phyloP scores from a whole-genome alignment of 371 early-diverging fungal species.

The Circinella minor region DNA sequence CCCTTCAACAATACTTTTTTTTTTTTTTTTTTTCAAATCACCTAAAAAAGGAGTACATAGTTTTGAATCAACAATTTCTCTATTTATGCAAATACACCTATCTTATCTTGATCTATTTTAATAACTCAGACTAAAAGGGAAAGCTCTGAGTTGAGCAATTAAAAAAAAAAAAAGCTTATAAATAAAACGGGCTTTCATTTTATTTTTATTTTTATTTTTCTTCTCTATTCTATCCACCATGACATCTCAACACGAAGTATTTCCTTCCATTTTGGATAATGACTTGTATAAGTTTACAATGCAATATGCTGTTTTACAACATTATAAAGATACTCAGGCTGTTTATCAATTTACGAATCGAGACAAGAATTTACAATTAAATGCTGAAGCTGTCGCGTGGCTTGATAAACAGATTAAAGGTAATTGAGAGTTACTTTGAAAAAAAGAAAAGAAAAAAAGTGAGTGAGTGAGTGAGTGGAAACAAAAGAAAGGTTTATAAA shows the following conservation, averaged over 20 bases:
- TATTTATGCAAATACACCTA: no score
- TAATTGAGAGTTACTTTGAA: conserved; percentile 19
- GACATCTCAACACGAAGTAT: conserved; percentile 26
- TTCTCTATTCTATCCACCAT: neutral
- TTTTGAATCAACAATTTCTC: no score
- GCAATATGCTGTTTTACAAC: conserved; percentile 78
- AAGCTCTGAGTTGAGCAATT: no score
- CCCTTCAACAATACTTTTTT: no score
- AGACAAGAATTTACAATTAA: conserved; percentile 48
- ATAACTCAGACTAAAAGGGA: no score
- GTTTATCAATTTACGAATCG: conserved; percentile 76
- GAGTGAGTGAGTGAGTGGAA: neutral
- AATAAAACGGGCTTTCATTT: no score
- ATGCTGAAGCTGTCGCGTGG: conserved; percentile 52
- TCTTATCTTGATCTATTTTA: no score
- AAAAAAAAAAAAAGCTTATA: no score
- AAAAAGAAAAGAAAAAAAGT: conserved; percentile 2
- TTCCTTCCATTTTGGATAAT: conserved; percentile 69
- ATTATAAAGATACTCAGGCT: conserved; percentile 69
- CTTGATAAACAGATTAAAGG: conserved; percentile 50
- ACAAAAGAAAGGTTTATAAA: no score
- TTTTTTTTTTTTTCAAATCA: no score
- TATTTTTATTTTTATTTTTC: neutral
- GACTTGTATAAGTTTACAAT: conserved; percentile 85
- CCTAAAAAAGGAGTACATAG: no score